Evolutionary conservation across 768 basidiomycete species (phyloP).

Genomic region (Infundibulicybe gibba): DNA sequence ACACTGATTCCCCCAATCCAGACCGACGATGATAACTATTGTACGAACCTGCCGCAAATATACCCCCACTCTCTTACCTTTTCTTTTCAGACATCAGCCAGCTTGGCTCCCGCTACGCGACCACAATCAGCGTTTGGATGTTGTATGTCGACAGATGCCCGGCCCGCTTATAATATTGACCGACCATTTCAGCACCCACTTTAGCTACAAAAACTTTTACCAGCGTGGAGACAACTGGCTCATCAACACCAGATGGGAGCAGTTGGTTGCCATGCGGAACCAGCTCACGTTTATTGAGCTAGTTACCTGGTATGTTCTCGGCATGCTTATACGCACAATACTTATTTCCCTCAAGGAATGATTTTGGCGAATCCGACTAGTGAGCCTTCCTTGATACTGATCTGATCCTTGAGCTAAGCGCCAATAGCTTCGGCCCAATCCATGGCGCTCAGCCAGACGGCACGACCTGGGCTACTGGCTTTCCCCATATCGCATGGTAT

Average conservation of each 20-base stretch:
- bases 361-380: conserved; percentile 78
- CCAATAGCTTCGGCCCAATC: conserved; percentile 51
- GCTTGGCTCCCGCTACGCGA: conserved; percentile 38
- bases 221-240: conserved; percentile 68
- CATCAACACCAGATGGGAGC: conserved; percentile 68
- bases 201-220: conserved; percentile 61
- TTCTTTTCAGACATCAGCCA: conserved; percentile 33
- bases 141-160: conserved; percentile 26
- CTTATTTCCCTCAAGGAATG: conserved; percentile 43
- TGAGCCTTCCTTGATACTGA: conserved; percentile 14
- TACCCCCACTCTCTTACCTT: background rate
- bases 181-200: conserved; percentile 44
- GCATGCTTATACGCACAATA: background rate
- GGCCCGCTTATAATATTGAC: background rate
- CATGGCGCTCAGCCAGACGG: conserved; percentile 43
- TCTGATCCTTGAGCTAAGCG: background rate
- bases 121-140: conserved; percentile 45
- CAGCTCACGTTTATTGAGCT: conserved; percentile 57
- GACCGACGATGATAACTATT: conserved; percentile 47
- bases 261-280: conserved; percentile 56
- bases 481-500: conserved; percentile 52
- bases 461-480: conserved; percentile 39
- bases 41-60: conserved; percentile 17
- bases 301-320: conserved; percentile 51
- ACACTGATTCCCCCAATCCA: conserved; percentile 15